Conservation (phyloP, 2,329 filamentous ascomycete species). For the Colletotrichum destructivum region DNA sequence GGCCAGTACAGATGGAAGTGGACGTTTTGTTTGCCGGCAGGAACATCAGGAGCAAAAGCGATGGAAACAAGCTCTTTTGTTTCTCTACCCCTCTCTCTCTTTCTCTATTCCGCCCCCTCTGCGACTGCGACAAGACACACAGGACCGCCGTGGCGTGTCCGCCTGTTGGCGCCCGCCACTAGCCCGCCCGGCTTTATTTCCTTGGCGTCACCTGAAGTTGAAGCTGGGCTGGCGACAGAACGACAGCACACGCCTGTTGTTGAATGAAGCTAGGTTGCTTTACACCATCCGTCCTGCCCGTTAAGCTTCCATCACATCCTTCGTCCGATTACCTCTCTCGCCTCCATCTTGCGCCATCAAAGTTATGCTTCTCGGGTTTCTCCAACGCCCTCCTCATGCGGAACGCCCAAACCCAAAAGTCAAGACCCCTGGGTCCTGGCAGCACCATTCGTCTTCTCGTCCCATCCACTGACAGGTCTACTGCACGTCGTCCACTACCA, state of each 20-base stretch:
- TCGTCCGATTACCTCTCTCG: constrained; percentile 12
- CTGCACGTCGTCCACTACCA: constrained; percentile 29
- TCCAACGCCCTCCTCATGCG: neutral
- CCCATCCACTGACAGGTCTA: constrained; percentile 36
- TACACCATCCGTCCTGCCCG: neutral
- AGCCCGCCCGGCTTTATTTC: constrained; percentile 2
- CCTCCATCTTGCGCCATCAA: neutral
- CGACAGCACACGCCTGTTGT: neutral
- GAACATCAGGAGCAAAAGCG: neutral
- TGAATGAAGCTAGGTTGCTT: neutral
- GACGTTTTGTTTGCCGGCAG: constrained; percentile 25
- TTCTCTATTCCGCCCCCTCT: neutral
- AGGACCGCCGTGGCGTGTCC: neutral
- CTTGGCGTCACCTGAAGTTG: constrained; percentile 36
- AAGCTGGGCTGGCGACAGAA: constrained; percentile 18
- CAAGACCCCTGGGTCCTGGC: neutral
- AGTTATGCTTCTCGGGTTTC: neutral
- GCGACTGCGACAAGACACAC: neutral
- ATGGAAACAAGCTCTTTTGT: neutral
- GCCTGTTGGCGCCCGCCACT: constrained; percentile 16
- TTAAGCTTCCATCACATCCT: constrained; percentile 19
- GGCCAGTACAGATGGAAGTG: neutral
- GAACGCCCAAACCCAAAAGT: constrained; percentile 16
- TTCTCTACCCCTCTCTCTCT: constrained; percentile 1
- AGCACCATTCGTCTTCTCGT: constrained; percentile 30